Base-by-base conservation (phyloP, 768 basidiomycete genomes). In the Boletus edulis region DNA sequence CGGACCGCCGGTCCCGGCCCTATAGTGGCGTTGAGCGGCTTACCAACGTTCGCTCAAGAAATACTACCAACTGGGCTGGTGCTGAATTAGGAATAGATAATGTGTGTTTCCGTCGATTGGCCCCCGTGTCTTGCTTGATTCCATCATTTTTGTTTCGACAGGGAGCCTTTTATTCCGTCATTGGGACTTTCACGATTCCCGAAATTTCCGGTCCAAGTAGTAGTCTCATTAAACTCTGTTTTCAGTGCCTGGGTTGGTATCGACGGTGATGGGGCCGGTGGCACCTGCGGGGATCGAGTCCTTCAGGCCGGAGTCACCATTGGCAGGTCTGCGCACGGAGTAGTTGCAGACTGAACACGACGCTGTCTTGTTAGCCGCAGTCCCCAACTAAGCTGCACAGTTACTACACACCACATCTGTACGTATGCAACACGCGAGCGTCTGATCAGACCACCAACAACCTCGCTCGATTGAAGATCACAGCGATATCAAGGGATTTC, bases 191-290 rank as follows among this genome's bases (percentile, higher is more conserved):
- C 18, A 29, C 43, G 1, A 52, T 48, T 17, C 52, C 55, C 6
- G 4, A 0, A 3, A 17, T 31, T 14, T 38, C 17, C 7, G 58
- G 58, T 22, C 0, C 14, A 8, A 4, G 2, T 4, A 20, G 32
- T 11, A n/a, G n/a, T n/a, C n/a, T n/a, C n/a, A n/a, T n/a, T n/a
- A n/a, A n/a, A n/a, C n/a, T 6, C 18, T 15, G 27, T n/a, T n/a
- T n/a, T n/a, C n/a, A n/a, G n/a, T n/a, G 29, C 34, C n/a, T 57
- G 49, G 55, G 44, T 57, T 2, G 55, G 59, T 12, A 42, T 62
- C 18, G 55, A 62, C 22, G 59, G 59, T 3, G 15, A 7, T n/a
- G n/a, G n/a, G n/a, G n/a, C n/a, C n/a, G n/a, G 1, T 22, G 22
- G 2, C 1, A 4, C 9, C 9, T 34, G 22, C 14, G 20, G 20